Base-by-base conservation (phyloP, 169 alveolate genomes). In the Plasmodium fragile region DNA sequence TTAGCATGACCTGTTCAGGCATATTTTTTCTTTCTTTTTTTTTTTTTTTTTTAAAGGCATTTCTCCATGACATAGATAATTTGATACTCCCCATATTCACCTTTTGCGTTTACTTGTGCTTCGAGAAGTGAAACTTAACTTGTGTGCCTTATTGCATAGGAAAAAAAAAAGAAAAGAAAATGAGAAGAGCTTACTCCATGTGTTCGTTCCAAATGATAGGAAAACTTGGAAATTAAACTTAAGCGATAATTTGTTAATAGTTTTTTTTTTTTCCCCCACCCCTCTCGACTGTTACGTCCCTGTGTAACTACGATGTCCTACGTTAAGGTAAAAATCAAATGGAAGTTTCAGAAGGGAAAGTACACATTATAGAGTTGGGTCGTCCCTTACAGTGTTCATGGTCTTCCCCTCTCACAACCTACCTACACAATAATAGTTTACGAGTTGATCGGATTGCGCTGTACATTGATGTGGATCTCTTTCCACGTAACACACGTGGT, bases 31-130 rank as follows among this genome's bases (percentile, higher is more conserved):
- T 39, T 16, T 36, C 53, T 81, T 49, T 32, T 81, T 82, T 82
- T 65, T 43, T 72, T 72, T 83, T 71, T 83, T 83, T 83, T 45
- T 72, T 10, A 43, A 83, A 83, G 92, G 92, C 92, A 30, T 83
- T 72, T 41, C 83, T 83, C 55, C 18, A 43, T 59, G 92, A 83
- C 53, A 83, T 83, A 22, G 92, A 83, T 49, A 83, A 83, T 83
- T 83, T 83, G 77, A 25, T 83, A 13, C 72, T 83, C 8, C 92
- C 92, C 49, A 22, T 83, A 8, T 83, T 83, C 52, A 45, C 92
- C 25, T 83, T 83, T 83, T 41, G 82, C 34, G 92, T 83, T 71
- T 83, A 83, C 77, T 32, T 83, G 22, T 32, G 92, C 34, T 83
- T 83, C 77, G 92, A 83, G 77, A 45, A 43, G 59, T 83, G 78